Conservation (phyloP, 345 rosid genomes). For the Garcia nutans region DNA sequence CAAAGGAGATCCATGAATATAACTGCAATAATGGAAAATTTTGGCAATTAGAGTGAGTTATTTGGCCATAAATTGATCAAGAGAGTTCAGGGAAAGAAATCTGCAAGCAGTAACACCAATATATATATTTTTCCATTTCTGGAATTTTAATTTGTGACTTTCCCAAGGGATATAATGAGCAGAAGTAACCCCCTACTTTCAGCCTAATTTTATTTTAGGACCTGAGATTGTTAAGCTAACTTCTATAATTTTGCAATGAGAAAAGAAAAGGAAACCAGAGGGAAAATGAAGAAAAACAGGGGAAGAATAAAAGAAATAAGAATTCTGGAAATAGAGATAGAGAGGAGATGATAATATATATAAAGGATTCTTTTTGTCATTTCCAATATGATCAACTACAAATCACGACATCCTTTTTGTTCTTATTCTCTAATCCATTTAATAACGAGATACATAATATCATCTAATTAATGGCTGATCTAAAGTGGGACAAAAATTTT, state of each 20-base stretch:
- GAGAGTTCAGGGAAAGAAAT: background rate
- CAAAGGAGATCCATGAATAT: conserved; percentile 93
- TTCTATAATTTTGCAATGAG: background rate
- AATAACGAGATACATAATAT: background rate
- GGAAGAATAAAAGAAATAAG: too few species aligned
- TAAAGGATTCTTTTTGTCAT: too few species aligned
- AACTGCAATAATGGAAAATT: conserved; percentile 48
- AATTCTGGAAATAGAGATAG: background rate
- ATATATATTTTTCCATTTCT: background rate
- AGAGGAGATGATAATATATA: background rate
- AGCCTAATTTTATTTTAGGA: background rate
- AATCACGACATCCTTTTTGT: background rate
- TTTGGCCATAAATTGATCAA: background rate
- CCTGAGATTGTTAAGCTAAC: background rate
- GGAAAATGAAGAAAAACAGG: background rate
- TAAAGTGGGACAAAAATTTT: background rate
- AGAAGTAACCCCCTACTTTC: background rate
- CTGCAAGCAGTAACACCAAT: background rate
- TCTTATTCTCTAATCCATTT: background rate
- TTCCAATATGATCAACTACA: background rate
- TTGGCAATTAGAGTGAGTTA: conserved; percentile 19
- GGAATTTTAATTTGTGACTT: conserved; percentile 7
- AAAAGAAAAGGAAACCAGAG: background rate
- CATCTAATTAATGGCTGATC: background rate
- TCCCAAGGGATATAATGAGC: background rate